Conservation (phyloP, 2,329 filamentous ascomycete genomes). For the Colletotrichum sp. region DNA sequence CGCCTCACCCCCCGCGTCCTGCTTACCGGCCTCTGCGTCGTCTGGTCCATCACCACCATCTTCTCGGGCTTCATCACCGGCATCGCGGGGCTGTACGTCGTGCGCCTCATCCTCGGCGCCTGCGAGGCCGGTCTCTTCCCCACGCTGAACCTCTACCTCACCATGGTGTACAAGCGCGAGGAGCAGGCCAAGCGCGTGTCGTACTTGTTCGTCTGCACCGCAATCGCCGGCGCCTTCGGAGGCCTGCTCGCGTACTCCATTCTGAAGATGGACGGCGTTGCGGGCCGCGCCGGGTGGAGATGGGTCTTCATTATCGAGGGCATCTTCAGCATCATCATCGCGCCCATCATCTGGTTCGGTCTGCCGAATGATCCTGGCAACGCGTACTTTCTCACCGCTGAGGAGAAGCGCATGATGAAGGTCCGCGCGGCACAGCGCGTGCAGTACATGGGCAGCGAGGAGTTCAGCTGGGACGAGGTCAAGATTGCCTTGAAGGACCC, state of each 20-base stretch:
- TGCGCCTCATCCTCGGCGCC: constrained; percentile 51
- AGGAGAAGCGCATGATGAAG: constrained; percentile 56
- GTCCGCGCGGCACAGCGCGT: constrained; percentile 48
- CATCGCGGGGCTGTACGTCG: constrained; percentile 45
- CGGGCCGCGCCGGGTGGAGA: constrained; percentile 44
- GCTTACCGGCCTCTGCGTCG: constrained; percentile 32
- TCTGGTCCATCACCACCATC: constrained; percentile 55
- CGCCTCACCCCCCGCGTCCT: constrained; percentile 35
- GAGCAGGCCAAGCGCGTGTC: constrained; percentile 33
- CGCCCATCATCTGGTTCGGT: constrained; percentile 48
- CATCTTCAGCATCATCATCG: constrained; percentile 45
- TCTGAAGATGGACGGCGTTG: constrained; percentile 45
- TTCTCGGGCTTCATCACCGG: constrained; percentile 50
- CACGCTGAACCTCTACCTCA: constrained; percentile 42
- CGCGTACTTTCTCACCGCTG: constrained; percentile 52
- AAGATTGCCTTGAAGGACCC: constrained; percentile 50
- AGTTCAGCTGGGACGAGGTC: constrained; percentile 57
- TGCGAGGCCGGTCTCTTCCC: constrained; percentile 56
- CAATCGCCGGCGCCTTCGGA: constrained; percentile 47
- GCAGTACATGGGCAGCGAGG: constrained; percentile 52
- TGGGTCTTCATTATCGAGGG: constrained; percentile 59
- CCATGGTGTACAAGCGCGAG: constrained; percentile 42
- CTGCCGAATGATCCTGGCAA: constrained; percentile 51
- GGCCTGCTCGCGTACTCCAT: constrained; percentile 52
- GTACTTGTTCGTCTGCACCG: constrained; percentile 54